Base-by-base conservation (phyloP, 1,284 basidiomycete genomes). In the Cerioporus squamosus region DNA sequence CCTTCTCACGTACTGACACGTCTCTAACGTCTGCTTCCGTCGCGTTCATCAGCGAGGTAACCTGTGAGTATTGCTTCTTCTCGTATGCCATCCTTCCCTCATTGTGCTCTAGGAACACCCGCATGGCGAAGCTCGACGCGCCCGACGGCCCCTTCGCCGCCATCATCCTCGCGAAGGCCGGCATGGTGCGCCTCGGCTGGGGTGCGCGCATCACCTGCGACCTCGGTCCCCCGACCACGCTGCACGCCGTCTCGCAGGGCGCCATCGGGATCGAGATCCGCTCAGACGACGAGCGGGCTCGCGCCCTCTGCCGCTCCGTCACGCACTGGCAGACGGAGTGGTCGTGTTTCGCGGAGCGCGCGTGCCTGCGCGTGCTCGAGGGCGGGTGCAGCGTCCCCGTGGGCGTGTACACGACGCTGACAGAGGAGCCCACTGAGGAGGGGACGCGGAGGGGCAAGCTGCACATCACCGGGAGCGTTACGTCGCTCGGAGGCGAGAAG, bases 361-460 rank as follows among this genome's bases (percentile, higher is more conserved):
- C 91, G 1, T 89, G 93, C 72, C 79, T 99, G 62, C 82, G 90
- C 38, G 88, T 92, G 38, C 81, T 99, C 52, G 97, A 99, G 74
- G 97, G 97, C 12, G 97, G 96, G 26, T 99, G 97, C 75, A 96
- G 93, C 59, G 95, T 99, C 1, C 97, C 97, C 0, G 95, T 98
- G n/a, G 96, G 97, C 17, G 90, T 94, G 31, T 80, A 84, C 57
- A 90, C 86, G 46, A 73, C 72, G 52, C 68, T 88, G 61, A 72
- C 69, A 57, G 71, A 63, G 62, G 72, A 73, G 42, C 15, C 26
- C 6, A 51, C 42, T 12, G 65, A 70, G 55, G 62, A 68, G 49
- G 66, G 52, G 68, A 64, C 44, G 67, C 63, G 46, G 64, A 62
- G 79, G 77, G 33, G 69, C 68, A 51, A 53, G n/a, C 75, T 96